Conservation (phyloP, 208 protist genomes). For the Porcisia hertigi region DNA sequence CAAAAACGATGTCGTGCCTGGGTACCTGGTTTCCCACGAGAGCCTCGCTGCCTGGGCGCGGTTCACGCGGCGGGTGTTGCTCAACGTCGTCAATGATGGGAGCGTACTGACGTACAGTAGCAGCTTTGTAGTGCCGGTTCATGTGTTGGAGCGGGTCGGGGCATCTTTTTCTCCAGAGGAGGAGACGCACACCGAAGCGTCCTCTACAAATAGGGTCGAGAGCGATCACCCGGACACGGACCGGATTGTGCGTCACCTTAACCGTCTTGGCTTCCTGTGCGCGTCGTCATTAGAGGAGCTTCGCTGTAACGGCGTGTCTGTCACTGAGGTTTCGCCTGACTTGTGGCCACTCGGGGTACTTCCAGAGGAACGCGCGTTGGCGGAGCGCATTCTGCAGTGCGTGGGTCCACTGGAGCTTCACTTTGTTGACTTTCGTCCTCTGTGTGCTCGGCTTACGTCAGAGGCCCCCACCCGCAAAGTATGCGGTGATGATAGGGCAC, state of each 20-base stretch:
- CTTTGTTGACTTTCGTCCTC: constrained; percentile 38
- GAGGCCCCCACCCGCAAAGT: background rate
- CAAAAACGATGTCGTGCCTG: constrained; percentile 19
- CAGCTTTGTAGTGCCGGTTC: constrained; percentile 29
- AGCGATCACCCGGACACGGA: background rate
- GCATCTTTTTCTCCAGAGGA: background rate
- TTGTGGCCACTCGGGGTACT: constrained; percentile 43
- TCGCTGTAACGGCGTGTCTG: constrained; percentile 13
- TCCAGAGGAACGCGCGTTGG: constrained; percentile 34
- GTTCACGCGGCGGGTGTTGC: constrained; percentile 38
- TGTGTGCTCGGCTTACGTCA: background rate
- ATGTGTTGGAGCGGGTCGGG: constrained; percentile 4
- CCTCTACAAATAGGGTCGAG: background rate
- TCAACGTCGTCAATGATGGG: constrained; percentile 39
- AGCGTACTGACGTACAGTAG: constrained; percentile 53
- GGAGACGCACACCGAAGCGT: background rate
- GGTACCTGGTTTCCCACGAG: constrained; percentile 23
- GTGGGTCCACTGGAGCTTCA: constrained; percentile 44
- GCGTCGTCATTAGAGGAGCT: constrained; percentile 9
- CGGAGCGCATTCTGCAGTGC: constrained; percentile 26
- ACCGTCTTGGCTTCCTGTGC: constrained; percentile 11
- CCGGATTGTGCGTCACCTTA: constrained; percentile 5
- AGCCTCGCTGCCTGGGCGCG: constrained; percentile 29
- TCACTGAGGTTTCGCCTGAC: constrained; percentile 3
- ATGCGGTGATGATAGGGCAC: background rate